Evolutionary conservation across 169 alveolate genomes (phyloP).

Genomic region (Plasmodium gonderi): DNA sequence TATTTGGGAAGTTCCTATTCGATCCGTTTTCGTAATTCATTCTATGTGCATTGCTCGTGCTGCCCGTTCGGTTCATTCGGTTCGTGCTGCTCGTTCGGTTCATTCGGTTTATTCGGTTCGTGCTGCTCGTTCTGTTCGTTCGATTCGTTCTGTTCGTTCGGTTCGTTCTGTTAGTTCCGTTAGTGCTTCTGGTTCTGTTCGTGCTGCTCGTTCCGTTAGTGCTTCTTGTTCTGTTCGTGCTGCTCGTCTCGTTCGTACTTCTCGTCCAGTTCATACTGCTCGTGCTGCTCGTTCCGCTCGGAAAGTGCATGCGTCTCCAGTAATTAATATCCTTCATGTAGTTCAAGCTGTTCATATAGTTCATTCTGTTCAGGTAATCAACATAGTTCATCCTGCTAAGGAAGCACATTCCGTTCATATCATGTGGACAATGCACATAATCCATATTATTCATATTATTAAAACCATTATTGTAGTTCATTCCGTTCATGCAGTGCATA

Average conservation of each 20-base stretch:
- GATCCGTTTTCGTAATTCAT: background rate
- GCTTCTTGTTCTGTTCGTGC: background rate
- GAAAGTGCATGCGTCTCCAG: background rate
- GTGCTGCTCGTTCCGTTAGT: background rate
- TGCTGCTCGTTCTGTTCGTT: background rate
- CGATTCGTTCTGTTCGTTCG: too few species aligned
- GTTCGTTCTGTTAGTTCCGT: background rate
- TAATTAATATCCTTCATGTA: background rate
- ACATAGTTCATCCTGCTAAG: background rate
- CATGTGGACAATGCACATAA: background rate
- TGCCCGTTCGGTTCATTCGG: too few species aligned
- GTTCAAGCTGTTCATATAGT: background rate
- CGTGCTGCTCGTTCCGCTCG: background rate
- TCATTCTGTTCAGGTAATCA: background rate
- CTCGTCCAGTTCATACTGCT: background rate
- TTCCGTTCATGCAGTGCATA: background rate
- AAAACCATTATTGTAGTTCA: background rate
- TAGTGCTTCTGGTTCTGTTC: background rate
- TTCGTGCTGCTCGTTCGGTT: background rate
- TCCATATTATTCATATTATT: background rate
- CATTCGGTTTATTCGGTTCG: background rate
- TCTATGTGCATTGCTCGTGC: background rate
- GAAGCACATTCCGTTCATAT: background rate
- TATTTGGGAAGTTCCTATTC: background rate
- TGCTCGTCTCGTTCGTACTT: background rate